Conservation (phyloP, 2,329 filamentous ascomycete genomes). For the Pseudogymnoascus sp. region DNA sequence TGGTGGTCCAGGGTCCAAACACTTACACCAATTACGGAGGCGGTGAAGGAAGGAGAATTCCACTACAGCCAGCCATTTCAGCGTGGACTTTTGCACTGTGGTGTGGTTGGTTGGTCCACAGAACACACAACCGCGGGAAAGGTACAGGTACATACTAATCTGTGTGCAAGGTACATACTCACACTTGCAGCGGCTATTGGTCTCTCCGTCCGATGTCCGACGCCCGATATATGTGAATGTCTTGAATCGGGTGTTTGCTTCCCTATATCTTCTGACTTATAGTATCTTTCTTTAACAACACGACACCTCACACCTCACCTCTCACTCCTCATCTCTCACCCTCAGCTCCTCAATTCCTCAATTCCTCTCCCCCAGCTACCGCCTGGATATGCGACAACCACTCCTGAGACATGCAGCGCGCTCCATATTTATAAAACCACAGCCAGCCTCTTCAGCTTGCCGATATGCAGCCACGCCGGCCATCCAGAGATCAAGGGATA, state of each 20-base stretch:
- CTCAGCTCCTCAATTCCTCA: background rate
- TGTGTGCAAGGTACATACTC: background rate
- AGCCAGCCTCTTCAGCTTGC: conserved; percentile 17
- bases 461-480: conserved; percentile 18
- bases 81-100: too few species aligned
- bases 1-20: background rate
- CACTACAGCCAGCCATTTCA: too few species aligned
- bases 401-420: conserved; percentile 6
- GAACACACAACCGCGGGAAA: background rate
- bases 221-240: background rate
- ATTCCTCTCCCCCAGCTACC: conserved; percentile 15
- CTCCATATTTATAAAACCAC: conserved; percentile 13
- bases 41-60: background rate
- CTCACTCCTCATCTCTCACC: background rate
- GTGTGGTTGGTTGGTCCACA: background rate
- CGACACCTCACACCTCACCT: conserved; percentile 16
- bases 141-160: conserved; percentile 1
- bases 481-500: background rate
- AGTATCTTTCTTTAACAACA: conserved; percentile 2
- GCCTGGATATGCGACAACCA: conserved; percentile 10
- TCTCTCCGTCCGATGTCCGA: background rate
- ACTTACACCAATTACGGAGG: background rate
- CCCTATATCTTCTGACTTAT: background rate
- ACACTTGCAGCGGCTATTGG: background rate
- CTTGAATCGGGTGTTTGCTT: background rate